phyloP scores from a whole-genome alignment of 2,329 filamentous ascomycete genomes.

The Pseudovirgaria hyperparasitica region DNA sequence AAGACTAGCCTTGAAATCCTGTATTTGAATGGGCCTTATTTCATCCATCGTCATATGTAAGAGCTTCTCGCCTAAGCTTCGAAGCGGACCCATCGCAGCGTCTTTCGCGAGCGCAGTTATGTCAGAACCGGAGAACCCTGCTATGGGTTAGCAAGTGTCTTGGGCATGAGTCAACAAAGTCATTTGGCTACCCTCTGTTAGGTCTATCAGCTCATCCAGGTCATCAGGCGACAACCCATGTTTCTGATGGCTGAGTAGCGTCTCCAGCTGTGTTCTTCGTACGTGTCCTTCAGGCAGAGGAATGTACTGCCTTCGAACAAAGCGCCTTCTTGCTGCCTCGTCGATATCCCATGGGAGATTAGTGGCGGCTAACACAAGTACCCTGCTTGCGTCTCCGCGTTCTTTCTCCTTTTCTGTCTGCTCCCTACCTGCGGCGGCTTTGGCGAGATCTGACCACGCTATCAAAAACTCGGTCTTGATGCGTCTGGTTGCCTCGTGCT shows the following conservation, averaged over 20 bases:
- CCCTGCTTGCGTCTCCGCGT: slow-evolving; percentile 69
- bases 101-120: slow-evolving; percentile 96
- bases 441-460: slow-evolving; percentile 89
- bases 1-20: slow-evolving; percentile 76
- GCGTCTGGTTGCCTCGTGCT: slow-evolving; percentile 83
- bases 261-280: slow-evolving; percentile 64
- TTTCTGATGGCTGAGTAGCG: slow-evolving; percentile 74
- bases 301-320: slow-evolving; percentile 91
- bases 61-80: slow-evolving; percentile 78
- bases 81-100: slow-evolving; percentile 89
- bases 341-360: slow-evolving; percentile 98
- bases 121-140: slow-evolving; percentile 95
- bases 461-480: slow-evolving; percentile 98
- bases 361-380: slow-evolving; percentile 87
- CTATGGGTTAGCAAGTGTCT: not conserved
- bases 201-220: slow-evolving; percentile 56
- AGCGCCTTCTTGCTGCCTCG: slow-evolving; percentile 79
- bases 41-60: slow-evolving; percentile 89
- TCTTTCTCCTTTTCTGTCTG: slow-evolving; percentile 52
- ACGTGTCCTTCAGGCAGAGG: slow-evolving; percentile 80
- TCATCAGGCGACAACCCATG: slow-evolving; percentile 62
- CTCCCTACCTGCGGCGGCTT: slow-evolving; percentile 79
- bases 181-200: slow-evolving; percentile 62
- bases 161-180: slow-evolving; percentile 1
- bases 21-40: slow-evolving; percentile 71